Evolutionary conservation across 1,139 yeast species (phyloP).

Genomic region (Suhomyces wounanorum): DNA sequence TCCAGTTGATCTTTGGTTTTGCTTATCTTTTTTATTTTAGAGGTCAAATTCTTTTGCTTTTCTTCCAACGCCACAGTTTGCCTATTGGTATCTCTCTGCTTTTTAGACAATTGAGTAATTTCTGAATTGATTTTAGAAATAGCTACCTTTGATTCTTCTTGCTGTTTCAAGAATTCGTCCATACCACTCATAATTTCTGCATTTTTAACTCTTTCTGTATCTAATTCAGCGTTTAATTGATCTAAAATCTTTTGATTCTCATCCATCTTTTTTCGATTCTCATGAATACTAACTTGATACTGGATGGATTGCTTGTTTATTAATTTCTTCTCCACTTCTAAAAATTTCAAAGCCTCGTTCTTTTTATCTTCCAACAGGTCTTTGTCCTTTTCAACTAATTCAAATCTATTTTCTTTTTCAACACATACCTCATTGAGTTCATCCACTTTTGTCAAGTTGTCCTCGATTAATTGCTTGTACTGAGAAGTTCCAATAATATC

Average conservation of each 20-base stretch:
- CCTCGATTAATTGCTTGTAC: constrained; percentile 78
- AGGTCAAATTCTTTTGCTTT: constrained; percentile 62
- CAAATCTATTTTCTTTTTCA: constrained; percentile 80
- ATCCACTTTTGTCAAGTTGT: constrained; percentile 59
- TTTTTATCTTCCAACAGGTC: constrained; percentile 68
- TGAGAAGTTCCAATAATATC: constrained; percentile 94
- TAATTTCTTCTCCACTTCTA: constrained; percentile 66
- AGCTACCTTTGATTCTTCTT: constrained; percentile 30
- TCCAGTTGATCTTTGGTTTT: constrained; percentile 48
- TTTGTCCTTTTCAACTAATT: constrained; percentile 77
- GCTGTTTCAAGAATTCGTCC: constrained; percentile 38
- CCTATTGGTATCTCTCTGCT: constrained; percentile 40
- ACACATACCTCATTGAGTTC: constrained; percentile 73
- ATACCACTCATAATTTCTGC: constrained; percentile 45
- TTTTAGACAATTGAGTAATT: constrained; percentile 37
- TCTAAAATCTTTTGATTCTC: constrained; percentile 36
- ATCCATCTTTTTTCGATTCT: constrained; percentile 42
- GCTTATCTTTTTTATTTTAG: constrained; percentile 61
- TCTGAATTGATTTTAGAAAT: constrained; percentile 32
- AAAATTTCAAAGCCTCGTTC: constrained; percentile 65
- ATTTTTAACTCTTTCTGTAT: constrained; percentile 51
- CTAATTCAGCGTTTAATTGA: constrained; percentile 45
- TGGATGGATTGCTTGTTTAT: constrained; percentile 56
- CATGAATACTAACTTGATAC: constrained; percentile 54
- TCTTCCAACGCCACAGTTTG: constrained; percentile 74